Percentiles rank a stretch among this genome's conserved stretches.
phyloP scores from a whole-genome alignment of 2,329 filamentous ascomycete genomes.

The Penicillium oxalicum region DNA sequence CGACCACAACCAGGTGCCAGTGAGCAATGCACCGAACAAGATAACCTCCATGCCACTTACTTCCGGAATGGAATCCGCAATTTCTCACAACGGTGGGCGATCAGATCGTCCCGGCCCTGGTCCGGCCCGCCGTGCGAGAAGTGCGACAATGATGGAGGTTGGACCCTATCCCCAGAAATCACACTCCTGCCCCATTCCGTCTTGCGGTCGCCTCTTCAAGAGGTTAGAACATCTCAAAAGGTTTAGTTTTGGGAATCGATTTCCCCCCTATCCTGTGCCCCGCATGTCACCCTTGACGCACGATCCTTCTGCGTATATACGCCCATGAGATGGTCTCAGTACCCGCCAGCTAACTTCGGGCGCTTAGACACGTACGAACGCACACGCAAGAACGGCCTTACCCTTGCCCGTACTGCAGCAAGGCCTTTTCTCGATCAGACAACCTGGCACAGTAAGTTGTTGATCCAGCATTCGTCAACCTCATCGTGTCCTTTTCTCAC shows the following conservation, averaged over 20 bases:
- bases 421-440: slow-evolving; percentile 96
- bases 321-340: slow-evolving; percentile 41
- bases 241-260: slow-evolving; percentile 57
- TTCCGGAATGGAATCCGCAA: slow-evolving; percentile 51
- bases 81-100: slow-evolving; percentile 55
- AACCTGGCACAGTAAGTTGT: slow-evolving; percentile 87
- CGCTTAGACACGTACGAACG: slow-evolving; percentile 87
- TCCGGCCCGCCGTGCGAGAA: slow-evolving; percentile 81
- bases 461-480: neutral
- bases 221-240: slow-evolving; percentile 97
- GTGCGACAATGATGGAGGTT: slow-evolving; percentile 92
- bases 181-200: slow-evolving; percentile 98
- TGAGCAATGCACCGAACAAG: slow-evolving; percentile 61
- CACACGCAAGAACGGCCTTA: slow-evolving; percentile 99
- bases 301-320: slow-evolving; percentile 19
- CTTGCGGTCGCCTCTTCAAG: slow-evolving; percentile 96
- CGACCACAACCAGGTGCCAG: slow-evolving; percentile 61
- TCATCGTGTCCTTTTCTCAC: neutral
- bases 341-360: slow-evolving; percentile 47
- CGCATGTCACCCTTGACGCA: too few relatives aligned
- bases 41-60: slow-evolving; percentile 59
- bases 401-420: slow-evolving; percentile 95
- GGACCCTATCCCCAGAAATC: slow-evolving; percentile 96
- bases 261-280: slow-evolving; percentile 12
- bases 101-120: slow-evolving; percentile 53